Evolutionary conservation across 2,329 filamentous ascomycete genomes (phyloP), one percentile per base, ranked within the genome.

Genomic region (Beauveria pseudobassiana): DNA sequence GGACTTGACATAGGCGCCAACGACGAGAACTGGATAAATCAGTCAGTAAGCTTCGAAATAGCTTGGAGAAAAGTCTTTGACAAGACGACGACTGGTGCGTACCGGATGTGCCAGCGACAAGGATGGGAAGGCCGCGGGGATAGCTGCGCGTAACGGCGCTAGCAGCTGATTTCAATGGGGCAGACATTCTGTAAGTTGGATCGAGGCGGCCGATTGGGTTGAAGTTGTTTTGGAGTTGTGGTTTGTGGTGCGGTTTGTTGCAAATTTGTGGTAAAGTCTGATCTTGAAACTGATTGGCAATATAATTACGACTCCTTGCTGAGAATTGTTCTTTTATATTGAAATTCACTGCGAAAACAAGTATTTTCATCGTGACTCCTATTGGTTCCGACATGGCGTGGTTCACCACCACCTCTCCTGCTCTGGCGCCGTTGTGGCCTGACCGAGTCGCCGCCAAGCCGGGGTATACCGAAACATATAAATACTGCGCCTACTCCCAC

Each of bases 1-100:
- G 16, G 63, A 65, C 57, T 65, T 65, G 57, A 77, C 69, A 63
- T 73, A 76, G 63, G 66, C 62, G n/a, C 62, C 73, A 28, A 76
- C 64, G 18, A 67, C 65, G 20, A 58, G 16, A 22, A 53, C 61
- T 62, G 28, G 16, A 55, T 43, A 8, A 22, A 16, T 30, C 9
- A n/a, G 18, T 45, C 10, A 54, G 49, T 3, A 40, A 20, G 1
- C 16, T 24, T 38, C 2, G 34, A 38, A 16, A 38, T 1, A 38
- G 34, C 5, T 12, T 38, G 12, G 12, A 38, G 12, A 16, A 16
- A 38, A 6, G 12, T 38, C 34, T 38, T 18, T 28, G 9, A 8
- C n/a, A 46, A 22, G 40, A 34, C 18, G 3, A 14, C 18, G 22
- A 18, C 6, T 16, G 20, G 18, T 42, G 22, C 54, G 8, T 53